Percentiles rank a stretch among this genome's conserved stretches.
These are phyloP conservation scores for Takashimella tepidaria DNA, from an alignment of 1,284 basidiomycete species.

Conservation along the genomic window DNA sequence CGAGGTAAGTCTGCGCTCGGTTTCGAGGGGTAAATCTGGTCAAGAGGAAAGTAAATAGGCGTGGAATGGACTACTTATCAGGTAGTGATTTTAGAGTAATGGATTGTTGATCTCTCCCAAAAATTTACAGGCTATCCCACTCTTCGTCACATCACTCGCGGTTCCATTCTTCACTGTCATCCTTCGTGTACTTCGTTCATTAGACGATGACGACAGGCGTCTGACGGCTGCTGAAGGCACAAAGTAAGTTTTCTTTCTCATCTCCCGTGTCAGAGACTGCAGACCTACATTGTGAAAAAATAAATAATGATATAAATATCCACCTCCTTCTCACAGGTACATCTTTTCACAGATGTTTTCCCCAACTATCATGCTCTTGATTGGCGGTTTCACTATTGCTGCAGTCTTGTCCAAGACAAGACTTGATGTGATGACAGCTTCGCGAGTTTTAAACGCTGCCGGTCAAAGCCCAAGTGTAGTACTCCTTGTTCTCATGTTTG, in stretches of 20 bases:
- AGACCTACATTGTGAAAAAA: no score
- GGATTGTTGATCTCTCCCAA: no score
- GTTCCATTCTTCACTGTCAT: slow-evolving; percentile 88
- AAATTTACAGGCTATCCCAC: slow-evolving; percentile 79
- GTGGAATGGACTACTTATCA: background rate
- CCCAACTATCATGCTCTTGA: slow-evolving; percentile 82
- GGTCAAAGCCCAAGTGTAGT: slow-evolving; percentile 82
- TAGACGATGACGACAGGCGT: slow-evolving; percentile 55
- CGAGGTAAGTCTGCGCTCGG: slow-evolving; percentile 66
- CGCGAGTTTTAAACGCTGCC: slow-evolving; percentile 83
- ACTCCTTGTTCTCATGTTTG: slow-evolving; percentile 89
- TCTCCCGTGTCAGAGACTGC: no score
- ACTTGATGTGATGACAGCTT: slow-evolving; percentile 90
- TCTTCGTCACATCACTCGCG: slow-evolving; percentile 90
- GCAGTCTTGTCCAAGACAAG: slow-evolving; percentile 96
- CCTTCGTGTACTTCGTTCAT: slow-evolving; percentile 70
- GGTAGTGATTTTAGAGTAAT: no score
- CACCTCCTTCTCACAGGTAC: slow-evolving; percentile 37
- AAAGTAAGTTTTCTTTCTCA: slow-evolving; percentile 55
- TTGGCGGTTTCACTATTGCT: slow-evolving; percentile 97
- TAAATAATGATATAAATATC: background rate
- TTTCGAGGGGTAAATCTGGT: no score
- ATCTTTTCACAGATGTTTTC: slow-evolving; percentile 59
- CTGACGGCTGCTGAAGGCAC: slow-evolving; percentile 70
- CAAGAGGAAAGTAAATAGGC: background rate